A percentile compares a stretch with the other conserved stretches of the same genome.
Conservation (phyloP, 148 eudicot genomes). For the Spergularia bocconei region DNA sequence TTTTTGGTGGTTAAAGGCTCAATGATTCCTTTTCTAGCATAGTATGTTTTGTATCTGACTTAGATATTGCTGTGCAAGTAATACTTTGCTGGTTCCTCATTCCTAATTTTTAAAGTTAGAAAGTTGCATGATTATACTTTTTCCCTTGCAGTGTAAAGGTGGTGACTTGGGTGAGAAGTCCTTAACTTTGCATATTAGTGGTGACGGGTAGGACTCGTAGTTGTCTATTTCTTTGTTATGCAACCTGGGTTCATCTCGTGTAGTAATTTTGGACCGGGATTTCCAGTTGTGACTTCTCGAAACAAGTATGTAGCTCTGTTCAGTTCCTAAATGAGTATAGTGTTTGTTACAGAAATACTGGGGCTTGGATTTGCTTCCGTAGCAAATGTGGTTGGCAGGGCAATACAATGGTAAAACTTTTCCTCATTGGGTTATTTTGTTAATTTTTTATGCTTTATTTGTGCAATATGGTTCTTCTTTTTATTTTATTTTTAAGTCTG, state of each 20-base stretch:
- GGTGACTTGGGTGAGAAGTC: slow-evolving; percentile 54
- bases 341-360: slow-evolving; percentile 41
- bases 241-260: too few relatives aligned
- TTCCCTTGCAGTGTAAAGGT: slow-evolving; percentile 63
- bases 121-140: not conserved
- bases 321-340: not conserved
- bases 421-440: not conserved
- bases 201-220: slow-evolving; percentile 52
- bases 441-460: not conserved
- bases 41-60: not conserved
- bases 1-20: not conserved
- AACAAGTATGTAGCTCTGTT: not conserved
- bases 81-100: slow-evolving; percentile 5
- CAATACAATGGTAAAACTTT: slow-evolving; percentile 36
- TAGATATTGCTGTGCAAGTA: not conserved
- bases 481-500: too few relatives aligned
- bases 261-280: too few relatives aligned
- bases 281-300: too few relatives aligned
- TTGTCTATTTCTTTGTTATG: slow-evolving; percentile 14
- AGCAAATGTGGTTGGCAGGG: slow-evolving; percentile 87
- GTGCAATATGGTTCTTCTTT: not conserved
- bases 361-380: slow-evolving; percentile 61
- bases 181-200: slow-evolving; percentile 48
- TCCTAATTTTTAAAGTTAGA: not conserved
- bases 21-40: not conserved